A percentile compares a stretch with the other conserved stretches of the same genome.
Evolutionary conservation across 768 basidiomycete genomes (phyloP).

Genomic region (Zangia roseola): DNA sequence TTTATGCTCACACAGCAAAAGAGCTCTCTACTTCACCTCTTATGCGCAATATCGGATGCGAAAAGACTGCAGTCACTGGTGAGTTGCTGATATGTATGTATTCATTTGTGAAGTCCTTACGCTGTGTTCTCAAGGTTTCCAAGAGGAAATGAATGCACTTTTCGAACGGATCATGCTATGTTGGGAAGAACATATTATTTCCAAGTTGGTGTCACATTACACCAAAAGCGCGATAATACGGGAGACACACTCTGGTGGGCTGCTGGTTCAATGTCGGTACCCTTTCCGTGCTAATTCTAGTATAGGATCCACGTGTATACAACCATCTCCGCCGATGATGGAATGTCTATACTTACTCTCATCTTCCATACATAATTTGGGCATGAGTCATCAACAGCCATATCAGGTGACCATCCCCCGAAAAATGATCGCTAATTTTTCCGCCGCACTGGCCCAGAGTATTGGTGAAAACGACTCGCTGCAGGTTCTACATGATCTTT

Average conservation of each 20-base stretch:
- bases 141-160: constrained; percentile 38
- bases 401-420: constrained; percentile 37
- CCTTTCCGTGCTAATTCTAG: constrained; percentile 11
- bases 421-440: constrained; percentile 41
- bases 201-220: constrained; percentile 23
- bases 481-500: constrained; percentile 45
- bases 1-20: constrained; percentile 49
- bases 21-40: constrained; percentile 47
- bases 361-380: constrained; percentile 54
- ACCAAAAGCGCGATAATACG: constrained; percentile 3
- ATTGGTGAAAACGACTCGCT: constrained; percentile 30
- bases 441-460: constrained; percentile 30
- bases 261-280: constrained; percentile 1
- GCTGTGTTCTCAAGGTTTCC: constrained; percentile 44
- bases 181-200: constrained; percentile 52
- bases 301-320: constrained; percentile 24
- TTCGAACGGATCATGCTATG: constrained; percentile 47
- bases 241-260: constrained; percentile 11
- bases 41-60: constrained; percentile 44
- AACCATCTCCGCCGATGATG: constrained; percentile 55
- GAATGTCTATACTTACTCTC: constrained; percentile 55
- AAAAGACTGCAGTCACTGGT: constrained; percentile 37
- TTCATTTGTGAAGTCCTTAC: constrained; percentile 6
- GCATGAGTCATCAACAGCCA: constrained; percentile 39
- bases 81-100: constrained; percentile 11